Evolutionary conservation across 192 early-diverging fungal species (phyloP).

Genomic region (Ambispora gerdemannii): DNA sequence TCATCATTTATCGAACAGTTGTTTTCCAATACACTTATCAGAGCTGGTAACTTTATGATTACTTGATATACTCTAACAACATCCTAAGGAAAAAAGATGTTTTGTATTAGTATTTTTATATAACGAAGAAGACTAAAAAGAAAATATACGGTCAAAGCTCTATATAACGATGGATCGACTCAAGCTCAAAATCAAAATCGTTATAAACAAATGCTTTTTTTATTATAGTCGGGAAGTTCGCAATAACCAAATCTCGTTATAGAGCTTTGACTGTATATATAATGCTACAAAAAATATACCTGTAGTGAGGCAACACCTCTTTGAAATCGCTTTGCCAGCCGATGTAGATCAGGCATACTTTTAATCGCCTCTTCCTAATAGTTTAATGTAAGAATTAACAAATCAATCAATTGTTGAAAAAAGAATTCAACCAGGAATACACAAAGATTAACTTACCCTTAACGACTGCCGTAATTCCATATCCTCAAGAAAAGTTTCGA

Average conservation of each 20-base stretch:
- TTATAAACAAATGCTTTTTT: too few relatives aligned
- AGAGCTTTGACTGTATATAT: too few relatives aligned
- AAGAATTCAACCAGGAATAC: neutral
- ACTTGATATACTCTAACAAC: constrained; percentile 90
- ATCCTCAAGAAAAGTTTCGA: constrained; percentile 73
- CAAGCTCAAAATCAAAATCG: too few relatives aligned
- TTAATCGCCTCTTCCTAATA: constrained; percentile 76
- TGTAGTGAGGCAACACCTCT: constrained; percentile 72
- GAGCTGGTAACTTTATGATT: constrained; percentile 61
- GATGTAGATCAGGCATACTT: constrained; percentile 82
- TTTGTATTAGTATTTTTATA: too few relatives aligned
- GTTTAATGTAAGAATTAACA: constrained; percentile 8
- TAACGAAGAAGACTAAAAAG: too few relatives aligned
- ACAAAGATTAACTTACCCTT: neutral
- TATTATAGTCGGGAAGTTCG: too few relatives aligned
- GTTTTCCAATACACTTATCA: constrained; percentile 57
- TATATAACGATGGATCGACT: too few relatives aligned
- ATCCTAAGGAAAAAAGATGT: constrained; percentile 57
- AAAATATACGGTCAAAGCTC: too few relatives aligned
- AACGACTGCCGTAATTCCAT: constrained; percentile 40
- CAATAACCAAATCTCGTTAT: too few relatives aligned
- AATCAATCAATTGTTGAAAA: neutral
- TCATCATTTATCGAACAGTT: constrained; percentile 38
- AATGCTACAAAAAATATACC: too few relatives aligned
- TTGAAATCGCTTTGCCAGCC: constrained; percentile 82